Base-by-base conservation (phyloP, 768 basidiomycete species). In the Artomyces pyxidatus region DNA sequence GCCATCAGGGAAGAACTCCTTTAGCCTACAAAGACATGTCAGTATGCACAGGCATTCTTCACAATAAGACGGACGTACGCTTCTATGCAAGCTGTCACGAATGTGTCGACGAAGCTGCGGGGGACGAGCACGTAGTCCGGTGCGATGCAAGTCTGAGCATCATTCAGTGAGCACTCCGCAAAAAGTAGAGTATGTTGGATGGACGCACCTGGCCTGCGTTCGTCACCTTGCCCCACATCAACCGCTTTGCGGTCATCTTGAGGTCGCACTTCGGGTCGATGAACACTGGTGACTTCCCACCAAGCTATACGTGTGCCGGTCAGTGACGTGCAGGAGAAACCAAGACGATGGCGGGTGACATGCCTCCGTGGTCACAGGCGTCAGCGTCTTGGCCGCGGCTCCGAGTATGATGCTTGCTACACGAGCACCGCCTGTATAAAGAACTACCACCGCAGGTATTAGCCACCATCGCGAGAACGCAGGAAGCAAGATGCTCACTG, bases 191-290 rank as follows among this genome's bases (percentile, higher is more conserved):
- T 7, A 17, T 8, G 4, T 2, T 35, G 14, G 26, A 43, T 6
- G 37, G 37, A n/a, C 55, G 22, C 46, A 68, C 68, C 59, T 71
- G 71, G 3, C 90, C 90, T 0, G 77, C 79, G 56, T 93, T 93
- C 30, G 73, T 65, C 41, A 69, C 65, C 57, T 88, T 88, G n/a
- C 88, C 88, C 86, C 87, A 91, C 29, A 90, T 63, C 39, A 93
- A 71, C 17, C 89, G 74, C 38, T 73, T 75, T 3, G 86, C 86
- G 0, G 82, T 73, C 5, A 72, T 66, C 49, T 80, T 71, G 43
- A 91, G 65, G 59, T 92, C 82, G 47, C 77, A 80, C 19, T 68
- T 71, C 0, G 85, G 73, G 62, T 90, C 85, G 38, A 93, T 68
- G 52, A 91, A 69, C 17, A 81, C 85, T 1, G 88, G 88, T 1